phyloP scores from a whole-genome alignment of 768 basidiomycete species.

The Asterophora lycoperdoides region DNA sequence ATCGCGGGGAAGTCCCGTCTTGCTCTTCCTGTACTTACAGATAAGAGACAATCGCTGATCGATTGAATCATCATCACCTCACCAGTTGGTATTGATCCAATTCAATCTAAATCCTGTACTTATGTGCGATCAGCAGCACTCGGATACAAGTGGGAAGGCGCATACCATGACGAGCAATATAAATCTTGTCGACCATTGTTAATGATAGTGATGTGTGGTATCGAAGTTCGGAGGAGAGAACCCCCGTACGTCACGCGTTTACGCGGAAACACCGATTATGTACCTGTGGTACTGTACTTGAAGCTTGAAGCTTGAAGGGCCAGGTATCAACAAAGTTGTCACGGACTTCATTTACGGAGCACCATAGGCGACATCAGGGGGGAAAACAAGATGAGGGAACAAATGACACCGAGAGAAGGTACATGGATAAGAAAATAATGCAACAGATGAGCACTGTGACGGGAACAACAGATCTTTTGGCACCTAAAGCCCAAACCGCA shows the following conservation, averaged over 20 bases:
- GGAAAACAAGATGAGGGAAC: slow-evolving; percentile 19
- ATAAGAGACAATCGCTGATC: not conserved
- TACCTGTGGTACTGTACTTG: no score
- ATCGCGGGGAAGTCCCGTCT: slow-evolving; percentile 67
- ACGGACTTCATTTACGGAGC: slow-evolving; percentile 24
- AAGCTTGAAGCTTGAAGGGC: no score
- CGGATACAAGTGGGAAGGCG: not conserved
- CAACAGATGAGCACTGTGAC: slow-evolving; percentile 17
- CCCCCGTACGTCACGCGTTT: no score
- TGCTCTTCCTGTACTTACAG: slow-evolving; percentile 45
- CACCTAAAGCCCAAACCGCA: slow-evolving; percentile 11
- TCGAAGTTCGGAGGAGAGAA: not conserved
- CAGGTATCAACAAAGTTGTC: no score
- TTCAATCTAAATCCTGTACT: slow-evolving; percentile 73
- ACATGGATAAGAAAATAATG: slow-evolving; percentile 16
- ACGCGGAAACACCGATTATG: no score
- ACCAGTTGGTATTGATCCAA: slow-evolving; percentile 70
- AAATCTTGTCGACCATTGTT: slow-evolving; percentile 57
- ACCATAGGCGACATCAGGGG: slow-evolving; percentile 14
- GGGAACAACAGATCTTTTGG: slow-evolving; percentile 10
- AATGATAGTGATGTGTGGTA: not conserved
- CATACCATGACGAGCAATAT: slow-evolving; percentile 65
- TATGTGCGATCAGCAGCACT: not conserved
- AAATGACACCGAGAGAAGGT: slow-evolving; percentile 15
- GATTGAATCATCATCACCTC: slow-evolving; percentile 21